Evolutionary conservation across 1,284 basidiomycete species (phyloP), one percentile per base, ranked within the genome.

Genomic region (Grifola frondosa): DNA sequence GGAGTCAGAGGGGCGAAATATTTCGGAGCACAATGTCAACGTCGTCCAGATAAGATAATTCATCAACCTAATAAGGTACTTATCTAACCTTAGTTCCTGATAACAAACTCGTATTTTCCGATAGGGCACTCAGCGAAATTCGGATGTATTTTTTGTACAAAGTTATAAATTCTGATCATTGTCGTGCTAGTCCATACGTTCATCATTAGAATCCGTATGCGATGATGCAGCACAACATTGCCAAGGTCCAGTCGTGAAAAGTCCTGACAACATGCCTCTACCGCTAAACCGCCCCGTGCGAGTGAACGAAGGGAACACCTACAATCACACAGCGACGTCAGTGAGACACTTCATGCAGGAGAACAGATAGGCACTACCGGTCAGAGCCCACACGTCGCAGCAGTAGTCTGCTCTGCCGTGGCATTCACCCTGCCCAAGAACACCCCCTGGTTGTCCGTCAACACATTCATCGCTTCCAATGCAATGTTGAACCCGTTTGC

Each of bases 401-500:
- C 43, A 30, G 46, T 45, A n/a, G 61, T 53, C 45, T 57, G 60
- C 36, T 29, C 54, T 24, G 53, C 59, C 8, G 42, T 47, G 13
- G 56, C 62, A 19, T 57, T 38, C 29, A 65, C 44, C 32, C 51
- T 39, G 5, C 63, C 63, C n/a, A 60, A 34, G 35, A 34, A 16
- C 43, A 26, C 29, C 25, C 54, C 60, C 37, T 60, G 54, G 16
- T 52, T 49, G 37, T 49, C 33, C 37, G 63, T 64, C 37, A 66
- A 50, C 15, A 40, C 40, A 46, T 65, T 53, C 63, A 65, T 57
- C 31, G 62, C 61, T 41, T 43, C 50, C 23, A 54, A 42, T 13
- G 66, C 63, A 43, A 74, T 57, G 56, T 72, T 71, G 58, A 71
- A 72, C 12, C 68, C 71, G 13, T 37, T 38, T 20, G 52, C 58